Base-by-base conservation (phyloP, 2,329 filamentous ascomycete species). In the Aspergillus transmontanensis region DNA sequence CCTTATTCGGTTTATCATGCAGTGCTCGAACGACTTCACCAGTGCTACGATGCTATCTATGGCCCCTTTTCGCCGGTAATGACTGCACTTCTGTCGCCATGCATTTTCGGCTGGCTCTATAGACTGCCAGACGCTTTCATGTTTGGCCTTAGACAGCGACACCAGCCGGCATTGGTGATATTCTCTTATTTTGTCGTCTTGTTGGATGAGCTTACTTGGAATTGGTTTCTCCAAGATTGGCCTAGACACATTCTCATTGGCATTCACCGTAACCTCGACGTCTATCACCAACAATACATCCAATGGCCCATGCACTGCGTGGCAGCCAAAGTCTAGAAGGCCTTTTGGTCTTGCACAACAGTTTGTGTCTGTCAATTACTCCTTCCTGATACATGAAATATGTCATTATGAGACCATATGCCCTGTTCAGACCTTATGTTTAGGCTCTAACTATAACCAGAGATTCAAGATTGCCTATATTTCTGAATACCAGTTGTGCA, bases 201-300 rank as follows among this genome's bases (percentile, higher is more conserved):
- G 6, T 23, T 68, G 19, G 61, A 62, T 14, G 36, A 61, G 28
- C 26, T 68, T 10, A 43, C 58, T n/a, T 39, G 46, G 1, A 60
- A 57, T 3, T 68, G 66, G 65, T 67, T 67, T 16, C 63, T 68
- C 9, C 45, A 34, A 10, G 43, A 41, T 1, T 68, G 66, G 65
- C 58, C 66, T 1, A 26, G 53, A 10, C 66, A 68, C 62, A 66
- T 68, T 21, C 14, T 68, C 4, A 4, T 0, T 10, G 65, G 63
- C 0, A 57, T 66, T 4, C 53, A 34, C 9, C 6, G 4, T 14
- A 34, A 58, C n/a, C 51, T 66, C 16, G 58, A 64, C n/a, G 26
- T 26, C 1, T 46, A 32, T 3, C 51, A 61, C 36, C 21, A 9
- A 19, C 39, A 10, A 14, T 59, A 41, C 45, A 21, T 64, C 12